Evolutionary conservation across 306 rosid genomes (phyloP), one percentile per base, ranked within the genome.

Genomic region (Trifolium repens): DNA sequence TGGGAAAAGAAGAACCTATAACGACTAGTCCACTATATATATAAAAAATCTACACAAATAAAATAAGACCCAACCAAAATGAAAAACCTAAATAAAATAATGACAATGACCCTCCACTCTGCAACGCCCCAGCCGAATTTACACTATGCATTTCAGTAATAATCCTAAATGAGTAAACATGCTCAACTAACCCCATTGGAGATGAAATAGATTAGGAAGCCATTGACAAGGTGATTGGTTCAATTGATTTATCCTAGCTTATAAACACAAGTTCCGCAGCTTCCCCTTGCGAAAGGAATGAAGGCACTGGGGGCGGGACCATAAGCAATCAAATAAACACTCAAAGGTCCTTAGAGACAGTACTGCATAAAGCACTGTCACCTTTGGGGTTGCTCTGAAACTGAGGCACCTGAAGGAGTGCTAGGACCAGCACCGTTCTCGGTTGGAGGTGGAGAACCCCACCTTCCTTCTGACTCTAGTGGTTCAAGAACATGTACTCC

Each of bases 371-470:
- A 49, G 68, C 79, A 73, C 34, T 15, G 75, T 91, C 88, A 94
- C 82, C 98, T 82, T 82, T 91, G 98, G 53, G 93, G 88, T 78
- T 86, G 99, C 71, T 90, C 98, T 9, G 97, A 73, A 69, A 68
- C 90, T 5, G 89, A 72, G 14, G 88, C 90, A 22, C 87, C 96
- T 16, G 94, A 60, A 42, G 89, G 27, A 34, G 88, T 62, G 83
- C 98, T 92, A 8, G 97, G 98, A 47, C 98, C 98, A 4, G 96
- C 96, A 22, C 99, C 98, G 34, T 96, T 96, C 78, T 96, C 98
- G 4, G 72, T 84, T 15, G 99, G 99, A 52, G 96, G 98, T 24
- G 91, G 74, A 68, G 88, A 88, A 50, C 99, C 99, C 99, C 99
- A 96, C 76, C 89, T 96, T 75, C 98, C 99, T 84, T 92, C 98